Evolutionary conservation across 2,329 filamentous ascomycete species (phyloP), one percentile per base, ranked within the genome.

Genomic region (Berkeleyomyces basicola): DNA sequence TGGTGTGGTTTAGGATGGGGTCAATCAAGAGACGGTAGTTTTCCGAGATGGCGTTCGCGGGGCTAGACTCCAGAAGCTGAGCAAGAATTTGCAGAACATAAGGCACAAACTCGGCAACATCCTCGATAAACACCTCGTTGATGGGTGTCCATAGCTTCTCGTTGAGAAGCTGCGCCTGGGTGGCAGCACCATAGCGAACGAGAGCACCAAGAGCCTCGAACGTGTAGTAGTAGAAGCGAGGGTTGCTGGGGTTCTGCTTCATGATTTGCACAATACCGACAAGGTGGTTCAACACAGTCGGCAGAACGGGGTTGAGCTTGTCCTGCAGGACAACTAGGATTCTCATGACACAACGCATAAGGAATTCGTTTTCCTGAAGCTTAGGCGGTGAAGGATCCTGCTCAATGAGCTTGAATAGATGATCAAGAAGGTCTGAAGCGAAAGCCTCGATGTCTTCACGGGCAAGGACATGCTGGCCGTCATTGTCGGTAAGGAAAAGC

Each of bases 261-360:
- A 97, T 97, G 67, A 95, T 85, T 69, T 87, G 87, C 58, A 91
- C 96, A 69, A 99, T 96, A 65, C 82, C 86, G 70, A 95, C 84
- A 64, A 99, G 81, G 72, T 95, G 90, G 61, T 83, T 81, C 61
- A 97, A 76, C n/a, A 95, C 83, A 67, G 80, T 82, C 68, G 96
- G 89, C 4, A 86, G 79, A 58, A 93, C 84, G 1, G 84, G 80
- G 1, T 85, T 74, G 11, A 92, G 83, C 37, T 84, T 87, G 58
- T 96, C 91, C 71, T 87, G 88, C 73, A 97, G 87, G 66, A 97
- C 91, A 67, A 99, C 90, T 65, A 99, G 78, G 10, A 99, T 92
- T 68, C 93, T 84, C 93, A 99, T 99, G 63, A 96, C 90, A 70
- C 93, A 99, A 69, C 90, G 88, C 91, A 99, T 97, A 70, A 99